A percentile compares a stretch with the other conserved stretches of the same genome.
phyloP scores from a whole-genome alignment of 2,329 filamentous ascomycete genomes.

The Ambrosiella beaveri region DNA sequence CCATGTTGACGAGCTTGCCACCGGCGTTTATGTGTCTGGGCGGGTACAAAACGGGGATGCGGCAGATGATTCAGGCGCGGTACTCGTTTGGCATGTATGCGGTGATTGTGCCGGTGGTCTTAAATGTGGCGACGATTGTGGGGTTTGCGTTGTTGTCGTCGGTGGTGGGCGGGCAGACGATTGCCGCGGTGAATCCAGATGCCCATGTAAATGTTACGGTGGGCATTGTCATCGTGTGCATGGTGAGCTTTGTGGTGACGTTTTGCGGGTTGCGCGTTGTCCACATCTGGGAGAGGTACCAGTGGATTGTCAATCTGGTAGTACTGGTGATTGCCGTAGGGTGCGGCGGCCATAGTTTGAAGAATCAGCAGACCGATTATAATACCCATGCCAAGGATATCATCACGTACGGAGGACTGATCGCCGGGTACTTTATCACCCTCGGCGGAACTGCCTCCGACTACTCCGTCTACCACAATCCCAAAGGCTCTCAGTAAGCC shows the following conservation, averaged over 20 bases:
- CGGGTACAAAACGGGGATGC: conserved; percentile 38
- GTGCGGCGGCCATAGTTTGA: conserved; percentile 32
- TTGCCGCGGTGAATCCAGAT: conserved; percentile 28
- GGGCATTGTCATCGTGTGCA: conserved; percentile 36
- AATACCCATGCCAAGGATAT: conserved; percentile 16
- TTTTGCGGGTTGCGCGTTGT: conserved; percentile 37
- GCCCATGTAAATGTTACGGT: conserved; percentile 31
- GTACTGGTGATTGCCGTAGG: conserved; percentile 34
- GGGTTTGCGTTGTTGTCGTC: conserved; percentile 40
- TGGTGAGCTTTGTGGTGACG: conserved; percentile 35
- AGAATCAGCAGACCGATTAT: conserved; percentile 22
- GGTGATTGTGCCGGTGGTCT: conserved; percentile 31
- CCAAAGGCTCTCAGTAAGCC: conserved; percentile 17
- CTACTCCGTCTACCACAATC: conserved; percentile 38
- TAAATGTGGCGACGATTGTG: conserved; percentile 39
- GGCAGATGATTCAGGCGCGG: conserved; percentile 43
- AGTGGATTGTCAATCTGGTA: conserved; percentile 38
- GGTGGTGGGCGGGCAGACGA: conserved; percentile 36
- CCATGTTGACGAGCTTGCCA: conserved; percentile 32
- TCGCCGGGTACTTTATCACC: conserved; percentile 36
- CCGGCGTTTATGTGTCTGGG: conserved; percentile 38
- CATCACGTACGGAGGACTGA: conserved; percentile 29
- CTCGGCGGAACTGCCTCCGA: conserved; percentile 40
- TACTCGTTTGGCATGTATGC: conserved; percentile 40
- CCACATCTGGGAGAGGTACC: conserved; percentile 37